Conservation (phyloP, 768 basidiomycete genomes). For the Kwoniella sp. region DNA sequence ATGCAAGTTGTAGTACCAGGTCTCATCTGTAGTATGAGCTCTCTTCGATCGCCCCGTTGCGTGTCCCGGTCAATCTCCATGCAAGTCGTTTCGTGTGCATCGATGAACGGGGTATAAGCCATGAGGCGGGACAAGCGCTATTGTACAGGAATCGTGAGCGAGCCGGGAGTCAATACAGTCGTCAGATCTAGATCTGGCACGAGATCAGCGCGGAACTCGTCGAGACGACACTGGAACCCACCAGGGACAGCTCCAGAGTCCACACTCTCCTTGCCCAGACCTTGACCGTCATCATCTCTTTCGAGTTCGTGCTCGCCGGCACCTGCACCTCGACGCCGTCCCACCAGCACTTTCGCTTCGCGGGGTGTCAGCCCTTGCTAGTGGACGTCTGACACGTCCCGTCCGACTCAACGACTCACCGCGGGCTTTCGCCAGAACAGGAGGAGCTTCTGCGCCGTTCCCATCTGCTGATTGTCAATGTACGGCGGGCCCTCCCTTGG, state of each 20-base stretch:
- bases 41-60: no score
- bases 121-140: no score
- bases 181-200: no score
- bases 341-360: slow-evolving; percentile 99
- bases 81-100: no score
- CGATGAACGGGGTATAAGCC: no score
- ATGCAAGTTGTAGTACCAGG: no score
- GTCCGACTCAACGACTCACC: slow-evolving; percentile 56
- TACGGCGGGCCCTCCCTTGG: slow-evolving; percentile 54
- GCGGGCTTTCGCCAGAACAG: slow-evolving; percentile 99
- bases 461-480: slow-evolving; percentile 88
- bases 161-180: background rate
- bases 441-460: slow-evolving; percentile 91
- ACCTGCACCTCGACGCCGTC: slow-evolving; percentile 90
- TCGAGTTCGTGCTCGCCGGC: slow-evolving; percentile 56
- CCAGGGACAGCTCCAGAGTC: slow-evolving; percentile 94
- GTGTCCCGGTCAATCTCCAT: no score
- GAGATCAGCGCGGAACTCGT: no score
- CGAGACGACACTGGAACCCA: slow-evolving; percentile 52
- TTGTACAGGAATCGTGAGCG: background rate
- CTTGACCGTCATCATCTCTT: slow-evolving; percentile 63
- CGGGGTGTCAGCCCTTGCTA: background rate
- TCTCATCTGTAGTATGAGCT: no score
- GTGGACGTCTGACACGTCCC: background rate
- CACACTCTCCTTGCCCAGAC: slow-evolving; percentile 96